These are phyloP conservation scores for Prinsepia uniflora DNA, from an alignment of 306 rosid species.

Conservation along the genomic window DNA sequence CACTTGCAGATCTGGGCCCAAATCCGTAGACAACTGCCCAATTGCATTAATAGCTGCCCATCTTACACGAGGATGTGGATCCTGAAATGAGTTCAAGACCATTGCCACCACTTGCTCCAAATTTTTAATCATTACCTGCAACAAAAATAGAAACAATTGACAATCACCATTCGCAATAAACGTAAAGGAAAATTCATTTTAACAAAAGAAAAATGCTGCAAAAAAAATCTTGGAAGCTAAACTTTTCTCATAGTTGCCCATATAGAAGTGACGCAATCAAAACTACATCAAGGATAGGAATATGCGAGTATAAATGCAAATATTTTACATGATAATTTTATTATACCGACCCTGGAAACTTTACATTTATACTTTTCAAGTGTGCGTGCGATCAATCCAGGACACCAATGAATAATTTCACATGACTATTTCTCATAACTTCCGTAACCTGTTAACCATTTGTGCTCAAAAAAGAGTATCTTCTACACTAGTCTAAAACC, in stretches of 20 bases:
- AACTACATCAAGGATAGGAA: neutral
- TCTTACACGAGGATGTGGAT: slow-evolving; percentile 96
- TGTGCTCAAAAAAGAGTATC: neutral
- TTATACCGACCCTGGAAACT: neutral
- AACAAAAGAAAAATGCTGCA: neutral
- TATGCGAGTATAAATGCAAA: neutral
- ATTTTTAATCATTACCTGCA: slow-evolving; percentile 84
- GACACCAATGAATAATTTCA: neutral
- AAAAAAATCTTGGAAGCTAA: neutral
- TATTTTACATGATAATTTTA: neutral
- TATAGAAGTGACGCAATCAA: neutral
- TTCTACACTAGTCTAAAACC: neutral
- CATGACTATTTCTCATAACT: neutral
- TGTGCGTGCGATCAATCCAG: neutral
- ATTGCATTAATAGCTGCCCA: slow-evolving; percentile 99
- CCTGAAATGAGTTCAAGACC: slow-evolving; percentile 88
- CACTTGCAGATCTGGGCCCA: slow-evolving; percentile 96
- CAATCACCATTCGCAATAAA: slow-evolving; percentile 5
- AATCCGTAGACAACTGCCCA: slow-evolving; percentile 92
- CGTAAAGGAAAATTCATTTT: neutral
- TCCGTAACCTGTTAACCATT: neutral
- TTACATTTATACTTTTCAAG: neutral
- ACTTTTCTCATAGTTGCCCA: neutral
- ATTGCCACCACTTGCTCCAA: slow-evolving; percentile 98
- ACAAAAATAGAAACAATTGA: slow-evolving; percentile 1